Conservation (phyloP, 169 alveolate genomes). For the Plasmodium billcollinsi region DNA sequence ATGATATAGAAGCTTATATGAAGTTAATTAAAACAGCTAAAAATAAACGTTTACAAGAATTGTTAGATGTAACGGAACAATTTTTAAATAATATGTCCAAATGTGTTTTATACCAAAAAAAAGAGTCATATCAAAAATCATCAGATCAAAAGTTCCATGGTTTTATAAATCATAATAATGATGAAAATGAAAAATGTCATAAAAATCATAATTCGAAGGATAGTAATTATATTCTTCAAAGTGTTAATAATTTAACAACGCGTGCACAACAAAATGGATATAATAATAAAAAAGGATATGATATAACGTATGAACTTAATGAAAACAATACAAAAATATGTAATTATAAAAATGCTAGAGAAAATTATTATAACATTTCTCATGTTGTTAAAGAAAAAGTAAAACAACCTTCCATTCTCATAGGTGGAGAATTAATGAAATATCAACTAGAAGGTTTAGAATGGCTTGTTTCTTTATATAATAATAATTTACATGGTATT, state of each 20-base stretch:
- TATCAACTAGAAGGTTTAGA: conserved; percentile 94
- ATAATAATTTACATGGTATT: conserved; percentile 96
- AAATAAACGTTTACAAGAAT: conserved; percentile 92
- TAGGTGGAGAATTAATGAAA: conserved; percentile 85
- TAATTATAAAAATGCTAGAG: conserved; percentile 55
- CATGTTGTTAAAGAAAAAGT: conserved; percentile 94
- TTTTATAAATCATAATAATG: too few relatives aligned
- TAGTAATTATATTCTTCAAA: too few relatives aligned
- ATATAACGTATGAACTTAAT: conserved; percentile 4
- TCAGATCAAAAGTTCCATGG: too few relatives aligned
- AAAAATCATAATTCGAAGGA: too few relatives aligned
- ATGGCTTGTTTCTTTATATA: conserved; percentile 96
- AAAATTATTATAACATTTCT: conserved; percentile 91
- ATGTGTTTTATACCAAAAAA: conserved; percentile 22
- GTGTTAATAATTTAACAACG: too few relatives aligned
- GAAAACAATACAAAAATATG: not conserved
- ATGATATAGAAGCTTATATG: conserved; percentile 93
- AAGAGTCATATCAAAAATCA: not conserved
- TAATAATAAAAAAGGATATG: not conserved
- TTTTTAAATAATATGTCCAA: conserved; percentile 90
- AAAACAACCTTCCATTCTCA: conserved; percentile 87
- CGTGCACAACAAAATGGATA: not conserved
- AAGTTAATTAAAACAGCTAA: conserved; percentile 93
- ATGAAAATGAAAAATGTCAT: not conserved
- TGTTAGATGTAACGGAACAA: conserved; percentile 95